Evolutionary conservation across 257 asterid genomes (phyloP), one percentile per base, ranked within the genome.

Genomic region (Gardenia jasminoides): DNA sequence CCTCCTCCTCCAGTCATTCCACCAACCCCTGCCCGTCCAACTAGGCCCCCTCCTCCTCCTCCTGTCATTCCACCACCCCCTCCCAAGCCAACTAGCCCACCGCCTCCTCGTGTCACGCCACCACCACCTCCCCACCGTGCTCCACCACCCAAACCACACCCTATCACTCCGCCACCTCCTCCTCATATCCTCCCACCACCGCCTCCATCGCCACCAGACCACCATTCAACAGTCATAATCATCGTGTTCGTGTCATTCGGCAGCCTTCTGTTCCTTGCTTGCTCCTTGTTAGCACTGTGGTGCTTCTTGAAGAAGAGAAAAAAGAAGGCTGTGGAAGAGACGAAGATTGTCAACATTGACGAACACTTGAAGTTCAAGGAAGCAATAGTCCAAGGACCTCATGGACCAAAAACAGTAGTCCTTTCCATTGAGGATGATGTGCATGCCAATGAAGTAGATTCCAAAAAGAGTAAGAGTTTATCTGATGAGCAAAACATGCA

Each of bases 361-460:
- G 85, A 86, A 26, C 89, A 83, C 70, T 65, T 81, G 76, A 86
- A 67, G 80, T 41, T 86, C 10, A 65, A 83, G 75, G 84, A 86
- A 76, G 84, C 82, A 30, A 79, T 83, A 26, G 82, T 70, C 24
- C 48, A 73, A 59, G 87, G 84, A 16, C 84, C 87, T 64, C 86
- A 86, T 81, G 87, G 87, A 39, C 50, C 73, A n/a, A 56, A 83
- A 62, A 76, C 61, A 5, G 77, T 83, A 13, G 44, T 76, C 61
- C 81, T 83, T 9, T 81, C 89, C 0, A 31, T 86, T 5, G 84
- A 83, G 58, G 87, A 86, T 67, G 89, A 83, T 79, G 81, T 86
- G 7, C 87, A 72, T 47, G 62, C 33, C 61, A 4, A 78, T 13
- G 84, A 81, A 54, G 73, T 48, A 26, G 70, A 83, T n/a, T 74